These are phyloP conservation scores for Phyllachora maydis DNA, from an alignment of 2,329 filamentous ascomycete species.

Conservation along the genomic window DNA sequence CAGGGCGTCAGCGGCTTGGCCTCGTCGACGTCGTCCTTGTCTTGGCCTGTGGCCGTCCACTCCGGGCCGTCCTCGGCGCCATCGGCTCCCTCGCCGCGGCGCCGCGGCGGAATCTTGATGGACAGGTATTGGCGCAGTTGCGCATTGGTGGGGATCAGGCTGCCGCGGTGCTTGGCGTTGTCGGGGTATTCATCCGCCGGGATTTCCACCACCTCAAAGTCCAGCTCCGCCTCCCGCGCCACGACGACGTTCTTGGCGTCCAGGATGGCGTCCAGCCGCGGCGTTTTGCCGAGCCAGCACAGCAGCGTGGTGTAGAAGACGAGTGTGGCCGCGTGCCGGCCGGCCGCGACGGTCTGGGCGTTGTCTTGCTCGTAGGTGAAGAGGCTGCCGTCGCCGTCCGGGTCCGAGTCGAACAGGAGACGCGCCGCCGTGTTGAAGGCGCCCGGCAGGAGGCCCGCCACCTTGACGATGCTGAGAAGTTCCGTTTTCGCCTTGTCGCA, in stretches of 20 bases:
- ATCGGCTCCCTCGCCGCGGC: too few species aligned
- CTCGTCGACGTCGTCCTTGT: too few species aligned
- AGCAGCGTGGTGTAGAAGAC: slow-evolving; percentile 23
- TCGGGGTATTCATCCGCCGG: too few species aligned
- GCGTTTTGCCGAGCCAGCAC: too few species aligned
- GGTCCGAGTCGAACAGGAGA: slow-evolving; percentile 34
- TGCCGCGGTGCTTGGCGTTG: too few species aligned
- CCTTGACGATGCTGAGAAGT: slow-evolving; percentile 33
- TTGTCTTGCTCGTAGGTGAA: slow-evolving; percentile 7
- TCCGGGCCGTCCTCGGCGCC: too few species aligned
- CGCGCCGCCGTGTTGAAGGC: slow-evolving; percentile 62
- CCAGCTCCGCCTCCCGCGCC: too few species aligned
- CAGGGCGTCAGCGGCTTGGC: slow-evolving; percentile 15
- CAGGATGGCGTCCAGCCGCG: too few species aligned
- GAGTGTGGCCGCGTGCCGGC: slow-evolving; percentile 18
- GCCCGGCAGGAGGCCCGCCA: slow-evolving; percentile 42
- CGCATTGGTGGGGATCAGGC: slow-evolving; percentile 23
- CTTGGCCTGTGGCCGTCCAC: too few species aligned
- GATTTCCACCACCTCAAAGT: too few species aligned
- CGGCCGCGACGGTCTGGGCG: slow-evolving; percentile 11
- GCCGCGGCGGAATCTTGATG: too few species aligned
- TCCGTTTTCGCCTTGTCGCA: slow-evolving; percentile 50
- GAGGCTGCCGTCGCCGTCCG: slow-evolving; percentile 8
- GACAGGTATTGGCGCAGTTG: slow-evolving; percentile 20
- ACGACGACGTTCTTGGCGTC: too few species aligned